Conservation (phyloP, 371 early-diverging fungal species). For the Apophysomyces variabilis region DNA sequence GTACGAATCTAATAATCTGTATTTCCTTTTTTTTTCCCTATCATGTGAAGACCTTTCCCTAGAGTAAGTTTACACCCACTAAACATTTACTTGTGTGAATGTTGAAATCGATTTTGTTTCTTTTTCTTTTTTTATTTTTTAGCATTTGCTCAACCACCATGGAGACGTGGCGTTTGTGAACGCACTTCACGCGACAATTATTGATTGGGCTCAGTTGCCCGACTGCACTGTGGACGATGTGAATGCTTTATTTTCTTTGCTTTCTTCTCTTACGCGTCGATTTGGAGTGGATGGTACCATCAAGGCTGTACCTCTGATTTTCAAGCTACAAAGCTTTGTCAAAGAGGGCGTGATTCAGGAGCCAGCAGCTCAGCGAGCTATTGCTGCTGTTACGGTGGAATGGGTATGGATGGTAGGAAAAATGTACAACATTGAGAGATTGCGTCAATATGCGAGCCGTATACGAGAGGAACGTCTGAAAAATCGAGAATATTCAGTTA, state of each 20-base stretch:
- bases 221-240: constrained; percentile 64
- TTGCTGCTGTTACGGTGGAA: constrained; percentile 61
- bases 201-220: constrained; percentile 58
- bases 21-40: constrained; percentile 2
- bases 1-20: background rate
- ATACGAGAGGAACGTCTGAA: constrained; percentile 39
- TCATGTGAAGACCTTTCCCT: constrained; percentile 30
- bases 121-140: constrained; percentile 19
- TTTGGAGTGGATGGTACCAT: constrained; percentile 68
- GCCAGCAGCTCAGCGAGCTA: constrained; percentile 58
- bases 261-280: constrained; percentile 55
- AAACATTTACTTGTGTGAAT: constrained; percentile 8
- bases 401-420: constrained; percentile 51
- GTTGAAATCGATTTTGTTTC: constrained; percentile 12
- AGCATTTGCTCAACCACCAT: constrained; percentile 37
- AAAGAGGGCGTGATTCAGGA: constrained; percentile 34
- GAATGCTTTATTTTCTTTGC: constrained; percentile 53
- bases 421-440: constrained; percentile 38
- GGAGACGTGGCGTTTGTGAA: constrained; percentile 57
- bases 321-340: constrained; percentile 57
- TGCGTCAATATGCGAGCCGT: constrained; percentile 32
- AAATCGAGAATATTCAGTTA: constrained; percentile 41
- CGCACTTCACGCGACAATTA: constrained; percentile 56
- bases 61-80: constrained; percentile 15
- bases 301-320: constrained; percentile 65